These are phyloP conservation scores for Pythium insidiosum DNA, from an alignment of 352 stramenopile species.

Conservation along the genomic window DNA sequence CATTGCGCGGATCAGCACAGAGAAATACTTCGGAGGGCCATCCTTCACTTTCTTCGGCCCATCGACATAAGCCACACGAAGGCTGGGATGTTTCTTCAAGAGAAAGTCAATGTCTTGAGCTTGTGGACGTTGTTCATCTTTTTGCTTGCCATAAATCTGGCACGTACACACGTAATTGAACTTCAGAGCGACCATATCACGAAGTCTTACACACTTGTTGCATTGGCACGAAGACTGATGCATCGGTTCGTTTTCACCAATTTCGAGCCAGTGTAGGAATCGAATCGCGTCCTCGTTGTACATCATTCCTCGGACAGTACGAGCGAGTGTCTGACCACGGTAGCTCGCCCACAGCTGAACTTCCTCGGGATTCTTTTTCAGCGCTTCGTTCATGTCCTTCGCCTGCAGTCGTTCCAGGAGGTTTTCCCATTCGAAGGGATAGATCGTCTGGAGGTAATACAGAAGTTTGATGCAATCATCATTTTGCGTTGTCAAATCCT, in stretches of 20 bases:
- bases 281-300: slow-evolving; percentile 84
- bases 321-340: slow-evolving; percentile 74
- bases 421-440: slow-evolving; percentile 84
- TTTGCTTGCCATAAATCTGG: slow-evolving; percentile 85
- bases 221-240: slow-evolving; percentile 67
- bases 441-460: slow-evolving; percentile 92
- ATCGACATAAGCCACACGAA: slow-evolving; percentile 79
- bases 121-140: slow-evolving; percentile 78
- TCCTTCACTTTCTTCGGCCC: slow-evolving; percentile 86
- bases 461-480: slow-evolving; percentile 94
- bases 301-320: slow-evolving; percentile 85
- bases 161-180: slow-evolving; percentile 88
- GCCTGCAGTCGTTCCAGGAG: slow-evolving; percentile 62
- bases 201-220: slow-evolving; percentile 80
- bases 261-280: slow-evolving; percentile 84
- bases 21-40: slow-evolving; percentile 77
- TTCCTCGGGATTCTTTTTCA: slow-evolving; percentile 79
- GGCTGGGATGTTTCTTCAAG: slow-evolving; percentile 67
- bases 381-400: slow-evolving; percentile 78
- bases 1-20: slow-evolving; percentile 63
- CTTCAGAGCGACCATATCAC: slow-evolving; percentile 82
- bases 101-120: slow-evolving; percentile 54
- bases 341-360: slow-evolving; percentile 81
- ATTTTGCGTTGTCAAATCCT: slow-evolving; percentile 78
- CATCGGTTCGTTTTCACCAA: slow-evolving; percentile 85